Conservation (phyloP, 306 rosid genomes). For the Rosa multiflora region DNA sequence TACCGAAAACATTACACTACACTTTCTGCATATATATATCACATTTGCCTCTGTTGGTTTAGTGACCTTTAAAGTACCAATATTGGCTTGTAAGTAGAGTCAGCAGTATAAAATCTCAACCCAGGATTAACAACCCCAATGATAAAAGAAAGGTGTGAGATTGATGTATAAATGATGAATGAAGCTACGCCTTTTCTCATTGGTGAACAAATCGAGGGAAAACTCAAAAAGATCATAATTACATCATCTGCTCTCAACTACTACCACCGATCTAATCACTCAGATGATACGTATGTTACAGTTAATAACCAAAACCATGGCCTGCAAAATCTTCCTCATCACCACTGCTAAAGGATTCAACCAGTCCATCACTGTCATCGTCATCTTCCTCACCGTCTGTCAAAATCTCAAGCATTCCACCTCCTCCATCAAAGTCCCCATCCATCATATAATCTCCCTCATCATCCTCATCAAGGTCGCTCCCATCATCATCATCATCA, state of each 20-base stretch:
- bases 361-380: conserved; percentile 66
- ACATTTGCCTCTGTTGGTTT: too few species aligned
- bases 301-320: conserved; percentile 63
- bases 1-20: too few species aligned
- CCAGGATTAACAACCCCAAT: too few species aligned
- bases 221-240: conserved; percentile 34
- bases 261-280: neutral
- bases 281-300: neutral
- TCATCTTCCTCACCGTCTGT: conserved; percentile 80
- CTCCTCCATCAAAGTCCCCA: conserved; percentile 69
- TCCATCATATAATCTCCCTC: conserved; percentile 76
- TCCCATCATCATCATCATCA: conserved; percentile 51
- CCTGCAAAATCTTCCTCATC: conserved; percentile 69
- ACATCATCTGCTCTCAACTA: conserved; percentile 32
- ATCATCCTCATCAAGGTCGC: conserved; percentile 54
- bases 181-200: neutral
- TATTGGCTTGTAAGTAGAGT: too few species aligned
- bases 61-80: too few species aligned
- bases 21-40: too few species aligned
- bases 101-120: too few species aligned
- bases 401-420: conserved; percentile 59
- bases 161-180: neutral
- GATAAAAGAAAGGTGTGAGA: neutral
- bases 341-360: conserved; percentile 63
- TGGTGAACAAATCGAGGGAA: conserved; percentile 26